phyloP scores from a whole-genome alignment of 805 yeast species.

The Pichia membranifaciens region DNA sequence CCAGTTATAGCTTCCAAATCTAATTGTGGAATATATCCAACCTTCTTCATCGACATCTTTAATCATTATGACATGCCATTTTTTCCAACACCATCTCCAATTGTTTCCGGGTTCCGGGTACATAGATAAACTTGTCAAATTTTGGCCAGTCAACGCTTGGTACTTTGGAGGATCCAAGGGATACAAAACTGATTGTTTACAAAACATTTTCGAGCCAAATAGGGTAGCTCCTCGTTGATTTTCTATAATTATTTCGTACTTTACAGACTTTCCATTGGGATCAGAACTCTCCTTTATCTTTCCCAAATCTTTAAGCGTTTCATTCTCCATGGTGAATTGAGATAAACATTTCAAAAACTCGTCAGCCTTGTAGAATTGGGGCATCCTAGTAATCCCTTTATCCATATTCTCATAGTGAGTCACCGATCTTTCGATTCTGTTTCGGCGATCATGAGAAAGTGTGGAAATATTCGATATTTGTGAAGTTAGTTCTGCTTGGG shows the following conservation, averaged over 20 bases:
- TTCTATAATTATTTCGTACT: conserved; percentile 42
- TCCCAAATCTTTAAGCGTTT: conserved; percentile 11
- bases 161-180: conserved; percentile 46
- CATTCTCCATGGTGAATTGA: conserved; percentile 15
- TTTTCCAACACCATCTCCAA: conserved; percentile 54
- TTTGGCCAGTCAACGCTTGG: conserved; percentile 39
- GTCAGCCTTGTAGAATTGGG: conserved; percentile 26
- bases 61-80: conserved; percentile 49
- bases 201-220: conserved; percentile 47
- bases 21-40: conserved; percentile 43
- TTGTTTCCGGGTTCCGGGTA: conserved; percentile 43
- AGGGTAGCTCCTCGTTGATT: conserved; percentile 50
- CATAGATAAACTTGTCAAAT: conserved; percentile 26
- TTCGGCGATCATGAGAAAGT: conserved; percentile 4
- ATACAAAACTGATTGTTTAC: conserved; percentile 41
- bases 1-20: conserved; percentile 42
- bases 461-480: conserved; percentile 6
- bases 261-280: conserved; percentile 4
- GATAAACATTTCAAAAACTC: conserved; percentile 25
- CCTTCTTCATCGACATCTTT: conserved; percentile 55
- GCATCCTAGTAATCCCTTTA: conserved; percentile 23
- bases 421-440: conserved; percentile 15
- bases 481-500: conserved; percentile 5
- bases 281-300: conserved; percentile 10
- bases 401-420: conserved; percentile 25